Evolutionary conservation across 495 filamentous ascomycete genomes (phyloP), one percentile per base, ranked within the genome.

Genomic region (Penicillium nucicola): DNA sequence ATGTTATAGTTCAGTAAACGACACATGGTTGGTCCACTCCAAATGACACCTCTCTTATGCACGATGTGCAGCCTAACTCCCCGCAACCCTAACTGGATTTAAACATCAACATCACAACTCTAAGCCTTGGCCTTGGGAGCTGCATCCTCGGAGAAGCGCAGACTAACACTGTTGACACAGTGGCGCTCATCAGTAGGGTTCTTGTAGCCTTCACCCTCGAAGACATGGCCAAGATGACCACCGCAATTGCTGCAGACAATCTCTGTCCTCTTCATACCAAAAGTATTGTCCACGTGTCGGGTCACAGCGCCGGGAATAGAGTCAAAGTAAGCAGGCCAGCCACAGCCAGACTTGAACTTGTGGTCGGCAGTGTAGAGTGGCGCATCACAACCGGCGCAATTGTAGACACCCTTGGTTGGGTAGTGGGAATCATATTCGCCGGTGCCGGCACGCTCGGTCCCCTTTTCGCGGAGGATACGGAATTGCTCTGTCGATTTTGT

Each of bases 241-340:
- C 93, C 93, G 60, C 93, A 98, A 69, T 92, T 93, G 45, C 77
- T 78, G 72, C 93, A 98, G 36, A 90, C 84, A 62, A 98, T 97
- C 77, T 98, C 93, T 38, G 83, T 96, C 48, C 93, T 76, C 57
- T 77, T 66, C 89, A 96, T 95, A 23, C 93, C 93, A 47, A 88
- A 81, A 0, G 82, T 73, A 44, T 67, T 74, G 67, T 98, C 93
- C 50, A 81, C 81, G 62, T 91, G 84, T 46, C 91, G 73, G 23
- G 76, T 87, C 32, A 98, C 90, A 1, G 92, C 93, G 1, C 90
- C 92, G 0, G 92, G 90, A 41, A 97, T 82, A 41, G 84, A 89
- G 67, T 98, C 93, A 53, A 90, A 98, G 67, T 97, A 98, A 9
- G 93, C 93, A 0, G 93, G 93, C 93, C 93, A 98, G 42, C 93